These are phyloP conservation scores for Jamesozyma spencerorum DNA, from an alignment of 805 yeast genomes.

Conservation along the genomic window DNA sequence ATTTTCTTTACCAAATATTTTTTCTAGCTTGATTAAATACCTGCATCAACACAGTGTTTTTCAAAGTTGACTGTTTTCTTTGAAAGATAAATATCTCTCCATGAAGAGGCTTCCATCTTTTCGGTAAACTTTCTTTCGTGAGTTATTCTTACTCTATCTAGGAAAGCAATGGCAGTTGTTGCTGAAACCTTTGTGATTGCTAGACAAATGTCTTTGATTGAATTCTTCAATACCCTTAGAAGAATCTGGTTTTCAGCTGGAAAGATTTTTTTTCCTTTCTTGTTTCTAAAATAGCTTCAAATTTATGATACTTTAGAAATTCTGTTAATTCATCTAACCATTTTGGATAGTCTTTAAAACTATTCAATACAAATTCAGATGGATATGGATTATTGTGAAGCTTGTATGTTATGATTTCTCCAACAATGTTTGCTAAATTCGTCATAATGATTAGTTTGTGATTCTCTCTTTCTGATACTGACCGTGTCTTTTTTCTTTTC, in stretches of 20 bases:
- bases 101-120: not conserved
- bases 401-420: not conserved
- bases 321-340: not conserved
- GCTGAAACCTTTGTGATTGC: not conserved
- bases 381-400: not conserved
- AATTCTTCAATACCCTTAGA: not conserved
- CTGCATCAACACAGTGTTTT: not conserved
- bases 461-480: not conserved
- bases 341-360: not conserved
- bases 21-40: not conserved
- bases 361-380: not conserved
- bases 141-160: not conserved
- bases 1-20: not conserved
- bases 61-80: not conserved
- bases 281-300: not conserved
- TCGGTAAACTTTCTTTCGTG: not conserved
- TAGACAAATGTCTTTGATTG: not conserved
- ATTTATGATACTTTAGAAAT: not conserved
- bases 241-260: not conserved
- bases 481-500: not conserved
- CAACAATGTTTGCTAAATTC: not conserved
- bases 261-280: not conserved
- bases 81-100: not conserved
- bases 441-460: not conserved
- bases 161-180: not conserved